Percentiles rank a stretch among this genome's conserved stretches.
These are phyloP conservation scores for Sherardia arvensis DNA, from an alignment of 257 asterid genomes.

Conservation along the genomic window DNA sequence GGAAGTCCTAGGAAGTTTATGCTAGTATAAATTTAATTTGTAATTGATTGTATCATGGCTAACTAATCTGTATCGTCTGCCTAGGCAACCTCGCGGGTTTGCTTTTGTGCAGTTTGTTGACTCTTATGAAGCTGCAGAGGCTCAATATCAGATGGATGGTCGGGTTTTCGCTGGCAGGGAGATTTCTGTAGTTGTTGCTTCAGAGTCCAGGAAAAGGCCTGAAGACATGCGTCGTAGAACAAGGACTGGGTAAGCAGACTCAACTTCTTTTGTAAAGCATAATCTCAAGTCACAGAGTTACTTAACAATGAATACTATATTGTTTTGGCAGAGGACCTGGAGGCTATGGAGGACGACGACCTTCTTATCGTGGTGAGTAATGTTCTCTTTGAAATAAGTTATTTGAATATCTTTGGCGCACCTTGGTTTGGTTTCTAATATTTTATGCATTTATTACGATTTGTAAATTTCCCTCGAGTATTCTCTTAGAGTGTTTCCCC, in stretches of 20 bases:
- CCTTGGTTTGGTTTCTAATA: neutral
- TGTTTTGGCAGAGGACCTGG: slow-evolving; percentile 16
- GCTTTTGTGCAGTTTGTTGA: slow-evolving; percentile 31
- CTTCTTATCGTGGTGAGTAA: slow-evolving; percentile 22
- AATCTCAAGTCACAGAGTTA: neutral
- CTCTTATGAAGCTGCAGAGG: slow-evolving; percentile 26
- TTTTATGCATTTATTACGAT: neutral
- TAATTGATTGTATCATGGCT: neutral
- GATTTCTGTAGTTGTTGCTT: slow-evolving; percentile 27
- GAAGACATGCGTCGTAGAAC: slow-evolving; percentile 27
- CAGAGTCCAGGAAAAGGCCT: slow-evolving; percentile 28
- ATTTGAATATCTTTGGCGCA: neutral
- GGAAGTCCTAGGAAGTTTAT: neutral
- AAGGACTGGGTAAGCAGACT: slow-evolving; percentile 12
- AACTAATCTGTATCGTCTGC: neutral
- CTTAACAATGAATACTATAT: slow-evolving; percentile 6
- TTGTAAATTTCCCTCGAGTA: neutral
- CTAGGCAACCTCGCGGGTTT: slow-evolving; percentile 29
- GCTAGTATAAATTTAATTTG: neutral
- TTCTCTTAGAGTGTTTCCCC: neutral
- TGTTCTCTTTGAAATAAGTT: neutral
- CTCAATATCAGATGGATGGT: slow-evolving; percentile 30
- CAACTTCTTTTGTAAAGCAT: neutral
- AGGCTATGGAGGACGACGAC: slow-evolving; percentile 18
- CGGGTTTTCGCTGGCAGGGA: slow-evolving; percentile 28